Evolutionary conservation across 2,329 filamentous ascomycete genomes (phyloP), one percentile per base, ranked within the genome.

Genomic region (Cercospora janseana): DNA sequence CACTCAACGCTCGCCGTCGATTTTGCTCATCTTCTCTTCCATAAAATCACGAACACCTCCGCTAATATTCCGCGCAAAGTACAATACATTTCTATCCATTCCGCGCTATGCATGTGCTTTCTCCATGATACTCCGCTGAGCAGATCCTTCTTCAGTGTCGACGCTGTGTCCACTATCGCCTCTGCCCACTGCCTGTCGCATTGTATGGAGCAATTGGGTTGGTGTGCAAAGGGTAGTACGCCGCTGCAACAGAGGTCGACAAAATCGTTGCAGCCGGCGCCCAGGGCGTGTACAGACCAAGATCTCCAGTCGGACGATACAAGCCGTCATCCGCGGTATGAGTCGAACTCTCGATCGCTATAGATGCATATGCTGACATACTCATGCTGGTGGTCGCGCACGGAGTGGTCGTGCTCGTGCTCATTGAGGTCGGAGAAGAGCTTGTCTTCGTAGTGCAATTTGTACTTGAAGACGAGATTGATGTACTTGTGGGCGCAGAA

Each of bases 311-410:
- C 10, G 44, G 46, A 34, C 46, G 32, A 20, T 46, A 24, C 15
- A 42, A 45, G 26, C 21, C 40, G 24, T 53, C 41, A 7, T 49
- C 28, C 18, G n/a, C 27, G n/a, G 29, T 42, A 37, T 29, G 24
- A 4, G 44, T 40, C 13, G 31, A 29, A 12, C 29, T 43, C 26
- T 38, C 38, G 2, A 44, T 38, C 1, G 46, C 37, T n/a, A 43
- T 44, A 13, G 32, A 21, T 5, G 49, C 37, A 24, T 31, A 41
- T 6, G 43, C 44, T 47, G 45, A 34, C 32, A 27, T 34, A 15
- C 29, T 27, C 13, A 27, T 41, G 24, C 8, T 23, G 13, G 43
- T 35, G 13, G 16, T 46, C 13, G 10, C n/a, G 12, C 28, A 27
- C 13, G 44, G n/a, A 24, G 35, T 48, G 16, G 32, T 20, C 15